These are phyloP conservation scores for Somion occarium DNA, from an alignment of 1,284 basidiomycete species.

Conservation along the genomic window DNA sequence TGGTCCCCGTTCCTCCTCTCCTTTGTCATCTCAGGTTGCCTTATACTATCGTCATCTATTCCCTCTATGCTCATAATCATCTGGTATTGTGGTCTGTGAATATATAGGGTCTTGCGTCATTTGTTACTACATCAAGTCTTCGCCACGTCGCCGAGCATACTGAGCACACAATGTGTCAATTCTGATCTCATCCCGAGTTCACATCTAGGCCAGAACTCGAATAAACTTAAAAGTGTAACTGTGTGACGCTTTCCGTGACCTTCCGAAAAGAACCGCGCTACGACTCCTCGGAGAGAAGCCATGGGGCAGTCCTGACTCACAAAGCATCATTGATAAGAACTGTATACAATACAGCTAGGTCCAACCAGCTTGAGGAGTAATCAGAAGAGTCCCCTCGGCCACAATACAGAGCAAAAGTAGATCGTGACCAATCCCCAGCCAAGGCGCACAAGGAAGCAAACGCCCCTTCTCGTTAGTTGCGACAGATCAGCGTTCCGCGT, in stretches of 20 bases:
- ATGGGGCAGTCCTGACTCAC: background rate
- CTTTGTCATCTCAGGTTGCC: constrained; percentile 7
- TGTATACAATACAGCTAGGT: background rate
- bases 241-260: background rate
- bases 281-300: background rate
- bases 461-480: background rate
- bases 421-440: background rate
- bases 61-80: background rate
- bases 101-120: background rate
- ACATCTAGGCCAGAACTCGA: background rate
- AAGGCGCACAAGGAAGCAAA: background rate
- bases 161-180: constrained; percentile 2
- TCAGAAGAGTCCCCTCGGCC: background rate
- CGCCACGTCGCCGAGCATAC: constrained; percentile 2
- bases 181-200: background rate
- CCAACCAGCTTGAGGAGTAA: background rate
- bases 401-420: background rate
- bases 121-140: background rate
- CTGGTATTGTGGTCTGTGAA: constrained; percentile 1
- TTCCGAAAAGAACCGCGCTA: background rate
- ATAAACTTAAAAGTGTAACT: background rate
- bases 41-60: constrained; percentile 6
- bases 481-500: background rate
- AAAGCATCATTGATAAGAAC: background rate
- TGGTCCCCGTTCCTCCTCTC: constrained; percentile 15